phyloP scores from a whole-genome alignment of 345 rosid genomes.

The Syzygium oleosum region DNA sequence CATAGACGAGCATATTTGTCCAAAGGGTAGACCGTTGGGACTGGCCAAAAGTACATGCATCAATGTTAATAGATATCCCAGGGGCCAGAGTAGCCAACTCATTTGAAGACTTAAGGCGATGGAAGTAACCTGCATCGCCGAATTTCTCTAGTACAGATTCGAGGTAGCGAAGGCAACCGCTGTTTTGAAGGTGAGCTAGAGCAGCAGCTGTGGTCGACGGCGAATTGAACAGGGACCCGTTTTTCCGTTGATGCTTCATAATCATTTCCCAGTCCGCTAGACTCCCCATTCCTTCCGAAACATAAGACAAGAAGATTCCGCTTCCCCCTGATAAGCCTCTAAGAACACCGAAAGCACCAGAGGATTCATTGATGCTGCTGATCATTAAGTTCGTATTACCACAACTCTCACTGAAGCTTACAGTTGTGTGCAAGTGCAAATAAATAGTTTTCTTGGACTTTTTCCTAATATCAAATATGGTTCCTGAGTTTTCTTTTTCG shows the following conservation, averaged over 20 bases:
- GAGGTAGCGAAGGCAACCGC: constrained; percentile 53
- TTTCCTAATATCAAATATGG: too few relatives aligned
- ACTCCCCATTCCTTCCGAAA: constrained; percentile 56
- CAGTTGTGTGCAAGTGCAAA: too few relatives aligned
- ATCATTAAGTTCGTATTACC: too few relatives aligned
- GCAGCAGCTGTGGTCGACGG: constrained; percentile 88
- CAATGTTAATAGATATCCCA: neutral
- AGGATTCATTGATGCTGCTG: too few relatives aligned
- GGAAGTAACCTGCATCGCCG: constrained; percentile 43
- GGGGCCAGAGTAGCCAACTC: neutral
- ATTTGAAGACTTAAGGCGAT: neutral
- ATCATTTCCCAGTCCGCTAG: constrained; percentile 51
- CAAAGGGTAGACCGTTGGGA: constrained; percentile 61
- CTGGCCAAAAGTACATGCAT: constrained; percentile 30
- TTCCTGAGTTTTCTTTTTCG: too few relatives aligned
- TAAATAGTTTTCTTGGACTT: too few relatives aligned
- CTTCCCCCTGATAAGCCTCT: constrained; percentile 31
- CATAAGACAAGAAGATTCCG: constrained; percentile 47
- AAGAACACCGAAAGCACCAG: neutral
- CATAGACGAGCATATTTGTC: constrained; percentile 42
- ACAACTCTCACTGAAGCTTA: too few relatives aligned
- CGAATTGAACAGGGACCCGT: constrained; percentile 73
- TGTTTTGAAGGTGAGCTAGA: constrained; percentile 33
- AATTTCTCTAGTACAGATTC: constrained; percentile 42
- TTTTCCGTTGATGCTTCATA: constrained; percentile 52